Conservation (phyloP, 345 rosid species). For the Excoecaria cochinchinensis region DNA sequence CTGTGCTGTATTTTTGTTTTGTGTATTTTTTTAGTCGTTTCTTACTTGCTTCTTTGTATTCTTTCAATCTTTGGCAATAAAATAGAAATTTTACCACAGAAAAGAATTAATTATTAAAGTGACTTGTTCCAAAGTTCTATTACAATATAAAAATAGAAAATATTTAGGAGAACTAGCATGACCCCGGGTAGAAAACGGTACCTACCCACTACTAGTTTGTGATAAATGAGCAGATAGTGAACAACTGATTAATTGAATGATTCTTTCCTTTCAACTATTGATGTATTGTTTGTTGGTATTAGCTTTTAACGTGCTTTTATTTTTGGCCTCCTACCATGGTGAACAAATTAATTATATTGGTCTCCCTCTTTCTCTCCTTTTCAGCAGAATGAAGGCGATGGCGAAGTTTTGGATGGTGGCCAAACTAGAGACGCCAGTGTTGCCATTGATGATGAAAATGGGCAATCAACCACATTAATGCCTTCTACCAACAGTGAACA, state of each 20-base stretch:
- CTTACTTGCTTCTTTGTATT: no score
- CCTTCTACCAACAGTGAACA: background rate
- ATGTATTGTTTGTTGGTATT: background rate
- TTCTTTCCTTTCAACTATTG: no score
- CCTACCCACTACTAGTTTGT: background rate
- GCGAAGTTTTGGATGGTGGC: slow-evolving; percentile 9
- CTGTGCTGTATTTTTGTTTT: no score
- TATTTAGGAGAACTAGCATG: no score
- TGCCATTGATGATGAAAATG: slow-evolving; percentile 2
- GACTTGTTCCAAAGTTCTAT: background rate
- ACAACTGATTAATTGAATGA: no score
- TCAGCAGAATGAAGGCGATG: slow-evolving; percentile 28
- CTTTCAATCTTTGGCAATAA: no score
- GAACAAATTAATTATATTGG: background rate
- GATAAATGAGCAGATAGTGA: no score
- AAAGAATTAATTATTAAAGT: background rate
- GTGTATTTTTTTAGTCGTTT: no score
- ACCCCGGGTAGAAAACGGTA: no score
- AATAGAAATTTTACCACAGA: no score
- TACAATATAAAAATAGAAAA: background rate
- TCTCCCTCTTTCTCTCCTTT: background rate
- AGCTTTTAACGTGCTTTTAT: background rate
- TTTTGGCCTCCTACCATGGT: background rate
- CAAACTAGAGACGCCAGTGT: slow-evolving; percentile 14
- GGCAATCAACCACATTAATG: background rate